Conservation (phyloP, 306 rosid species). For the Gastrolobium bilobum region DNA sequence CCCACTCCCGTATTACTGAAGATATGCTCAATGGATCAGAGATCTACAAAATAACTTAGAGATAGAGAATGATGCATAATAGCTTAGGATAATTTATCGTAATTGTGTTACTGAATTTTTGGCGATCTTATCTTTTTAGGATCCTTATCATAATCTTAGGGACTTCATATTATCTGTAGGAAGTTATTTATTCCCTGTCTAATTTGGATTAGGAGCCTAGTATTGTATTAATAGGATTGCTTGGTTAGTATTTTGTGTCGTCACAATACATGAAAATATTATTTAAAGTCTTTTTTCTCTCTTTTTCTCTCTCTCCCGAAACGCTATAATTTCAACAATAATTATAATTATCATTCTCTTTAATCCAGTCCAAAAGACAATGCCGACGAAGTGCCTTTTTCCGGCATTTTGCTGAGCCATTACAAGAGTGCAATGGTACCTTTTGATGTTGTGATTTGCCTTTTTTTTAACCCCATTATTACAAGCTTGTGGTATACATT, state of each 20-base stretch:
- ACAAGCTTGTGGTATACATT: constrained; percentile 28
- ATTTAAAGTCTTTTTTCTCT: neutral
- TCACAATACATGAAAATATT: neutral
- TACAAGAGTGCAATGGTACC: constrained; percentile 90
- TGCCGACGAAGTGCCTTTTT: constrained; percentile 87
- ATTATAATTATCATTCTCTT: constrained; percentile 35
- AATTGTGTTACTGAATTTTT: neutral
- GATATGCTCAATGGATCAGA: neutral
- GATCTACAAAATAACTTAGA: neutral
- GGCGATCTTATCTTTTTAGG: neutral
- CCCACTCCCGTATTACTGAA: too few relatives aligned
- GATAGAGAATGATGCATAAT: constrained; percentile 11
- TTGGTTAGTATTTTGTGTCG: constrained; percentile 20
- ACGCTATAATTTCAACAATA: constrained; percentile 25
- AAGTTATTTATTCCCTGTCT: neutral
- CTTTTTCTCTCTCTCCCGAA: constrained; percentile 38
- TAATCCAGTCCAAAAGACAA: constrained; percentile 76
- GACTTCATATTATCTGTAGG: constrained; percentile 13
- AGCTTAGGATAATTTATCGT: neutral
- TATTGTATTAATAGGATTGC: constrained; percentile 8
- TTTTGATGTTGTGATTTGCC: constrained; percentile 34
- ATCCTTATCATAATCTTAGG: neutral
- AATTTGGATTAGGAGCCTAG: constrained; percentile 21
- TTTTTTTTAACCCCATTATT: constrained; percentile 8
- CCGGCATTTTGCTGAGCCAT: constrained; percentile 91